Evolutionary conservation across 352 stramenopile genomes (phyloP), one percentile per base, ranked within the genome.

Genomic region (Blastocystis sp.): DNA sequence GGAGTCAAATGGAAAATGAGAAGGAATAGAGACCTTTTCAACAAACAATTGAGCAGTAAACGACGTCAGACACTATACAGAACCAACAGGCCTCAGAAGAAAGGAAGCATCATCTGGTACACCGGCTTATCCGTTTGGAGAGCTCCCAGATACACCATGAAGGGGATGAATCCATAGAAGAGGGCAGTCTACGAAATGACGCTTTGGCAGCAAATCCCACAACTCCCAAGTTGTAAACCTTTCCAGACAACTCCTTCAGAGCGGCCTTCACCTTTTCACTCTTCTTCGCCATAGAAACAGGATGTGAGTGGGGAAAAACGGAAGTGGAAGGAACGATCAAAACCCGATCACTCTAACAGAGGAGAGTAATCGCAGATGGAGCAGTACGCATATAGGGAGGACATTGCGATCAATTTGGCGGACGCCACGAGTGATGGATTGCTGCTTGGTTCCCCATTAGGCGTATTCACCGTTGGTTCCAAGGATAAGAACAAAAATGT

Each of bases 91-190:
- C 23, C n/a, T 81, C 48, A 81, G 11, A 81, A 19, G 52, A 81
- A 81, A 40, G 71, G 71, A 62, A 81, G 52, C 2, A 81, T 10
- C 23, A 81, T n/a, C 45, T 81, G 43, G 53, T 81, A 40, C 14
- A 81, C 48, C 64, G 71, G 71, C 9, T 45, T 17, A 4, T 21
- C 28, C 19, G 71, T 81, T 67, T 81, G 48, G 28, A 43, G 38
- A 9, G 43, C 48, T 65, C 71, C 71, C 5, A 81, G 38, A 66
- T 66, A 81, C 14, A 81, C 23, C 45, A 81, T 3, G 9, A 81
- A 81, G 17, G 71, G 71, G 9, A 81, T 66, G 23, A 81, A 81
- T 21, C 71, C 71, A 21, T 81, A 81, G 71, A 52, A 81, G n/a
- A 81, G 19, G 66, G 71, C 45, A n/a, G 38, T 81, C 71, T 81